These are phyloP conservation scores for Pisolithus marmoratus DNA, from an alignment of 768 basidiomycete genomes.

Conservation along the genomic window DNA sequence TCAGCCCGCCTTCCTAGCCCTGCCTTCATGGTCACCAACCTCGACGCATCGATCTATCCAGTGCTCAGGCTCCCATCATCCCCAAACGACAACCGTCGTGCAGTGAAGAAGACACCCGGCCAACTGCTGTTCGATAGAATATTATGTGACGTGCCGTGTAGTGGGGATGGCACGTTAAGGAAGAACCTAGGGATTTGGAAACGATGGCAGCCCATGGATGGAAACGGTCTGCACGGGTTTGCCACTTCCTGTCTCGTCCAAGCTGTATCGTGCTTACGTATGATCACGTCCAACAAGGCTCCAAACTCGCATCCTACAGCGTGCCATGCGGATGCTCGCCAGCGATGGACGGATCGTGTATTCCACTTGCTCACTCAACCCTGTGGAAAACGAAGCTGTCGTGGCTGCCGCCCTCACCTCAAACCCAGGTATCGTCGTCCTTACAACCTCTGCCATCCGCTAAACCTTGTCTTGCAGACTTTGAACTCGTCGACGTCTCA, in stretches of 20 bases:
- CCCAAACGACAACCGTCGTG: constrained; percentile 21
- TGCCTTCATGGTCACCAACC: constrained; percentile 90
- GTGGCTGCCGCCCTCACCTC: constrained; percentile 74
- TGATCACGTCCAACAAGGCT: constrained; percentile 43
- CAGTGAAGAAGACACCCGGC: constrained; percentile 33
- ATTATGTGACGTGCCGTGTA: constrained; percentile 95
- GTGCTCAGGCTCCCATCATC: constrained; percentile 43
- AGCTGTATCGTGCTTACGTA: constrained; percentile 2
- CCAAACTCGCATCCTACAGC: constrained; percentile 86
- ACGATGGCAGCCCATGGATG: constrained; percentile 82
- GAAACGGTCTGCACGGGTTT: constrained; percentile 85
- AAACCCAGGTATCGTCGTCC: constrained; percentile 51
- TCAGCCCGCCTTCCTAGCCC: constrained; percentile 91
- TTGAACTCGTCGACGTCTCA: constrained; percentile 76
- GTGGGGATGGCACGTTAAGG: constrained; percentile 91
- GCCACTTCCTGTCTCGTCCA: constrained; percentile 15
- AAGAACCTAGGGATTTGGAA: constrained; percentile 97
- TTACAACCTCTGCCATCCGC: not conserved
- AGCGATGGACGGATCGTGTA: constrained; percentile 88
- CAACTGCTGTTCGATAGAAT: constrained; percentile 87
- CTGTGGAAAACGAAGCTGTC: constrained; percentile 96
- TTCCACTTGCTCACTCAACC: constrained; percentile 96
- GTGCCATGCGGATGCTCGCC: constrained; percentile 86
- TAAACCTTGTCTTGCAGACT: constrained; percentile 38
- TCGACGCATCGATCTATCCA: constrained; percentile 88